A percentile compares a stretch with the other conserved stretches of the same genome.
Evolutionary conservation across 2,329 filamentous ascomycete genomes (phyloP).

Genomic region (Colletotrichum echinochloae): DNA sequence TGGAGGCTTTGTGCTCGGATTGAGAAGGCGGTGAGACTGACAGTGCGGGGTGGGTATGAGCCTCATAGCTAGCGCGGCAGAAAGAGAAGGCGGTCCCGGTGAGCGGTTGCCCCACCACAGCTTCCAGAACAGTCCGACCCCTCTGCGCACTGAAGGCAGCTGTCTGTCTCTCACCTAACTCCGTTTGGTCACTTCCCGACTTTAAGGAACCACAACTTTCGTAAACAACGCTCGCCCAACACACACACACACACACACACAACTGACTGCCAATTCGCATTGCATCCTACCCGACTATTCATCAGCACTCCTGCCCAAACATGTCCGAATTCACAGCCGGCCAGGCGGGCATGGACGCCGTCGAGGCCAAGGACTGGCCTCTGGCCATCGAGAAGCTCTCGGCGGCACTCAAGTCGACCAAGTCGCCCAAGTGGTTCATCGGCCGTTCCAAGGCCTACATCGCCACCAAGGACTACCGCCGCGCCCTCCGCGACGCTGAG

Average conservation of each 20-base stretch:
- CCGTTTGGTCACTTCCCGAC: background rate
- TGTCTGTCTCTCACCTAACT: background rate
- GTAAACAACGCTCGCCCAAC: background rate
- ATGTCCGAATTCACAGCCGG: slow-evolving; percentile 67
- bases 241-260: no score
- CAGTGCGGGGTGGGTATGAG: slow-evolving; percentile 2
- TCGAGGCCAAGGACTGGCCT: slow-evolving; percentile 72
- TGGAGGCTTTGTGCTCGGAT: background rate
- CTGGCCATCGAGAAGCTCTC: slow-evolving; percentile 77
- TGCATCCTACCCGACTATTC: background rate
- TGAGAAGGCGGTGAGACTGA: background rate
- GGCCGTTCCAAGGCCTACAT: slow-evolving; percentile 84
- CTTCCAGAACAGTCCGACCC: slow-evolving; percentile 48
- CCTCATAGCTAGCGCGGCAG: slow-evolving; percentile 3
- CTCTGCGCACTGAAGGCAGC: background rate
- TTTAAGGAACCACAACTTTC: background rate
- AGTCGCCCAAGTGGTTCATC: slow-evolving; percentile 82
- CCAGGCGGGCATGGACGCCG: slow-evolving; percentile 73
- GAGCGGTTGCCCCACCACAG: slow-evolving; percentile 45
- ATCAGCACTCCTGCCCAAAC: slow-evolving; percentile 12
- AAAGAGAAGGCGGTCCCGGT: background rate
- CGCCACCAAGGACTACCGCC: slow-evolving; percentile 68
- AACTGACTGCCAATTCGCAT: background rate
- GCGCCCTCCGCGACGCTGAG: slow-evolving; percentile 78
- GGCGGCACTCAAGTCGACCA: slow-evolving; percentile 72